phyloP scores from a whole-genome alignment of 208 protist species.

The Acanthamoeba lenticulata region DNA sequence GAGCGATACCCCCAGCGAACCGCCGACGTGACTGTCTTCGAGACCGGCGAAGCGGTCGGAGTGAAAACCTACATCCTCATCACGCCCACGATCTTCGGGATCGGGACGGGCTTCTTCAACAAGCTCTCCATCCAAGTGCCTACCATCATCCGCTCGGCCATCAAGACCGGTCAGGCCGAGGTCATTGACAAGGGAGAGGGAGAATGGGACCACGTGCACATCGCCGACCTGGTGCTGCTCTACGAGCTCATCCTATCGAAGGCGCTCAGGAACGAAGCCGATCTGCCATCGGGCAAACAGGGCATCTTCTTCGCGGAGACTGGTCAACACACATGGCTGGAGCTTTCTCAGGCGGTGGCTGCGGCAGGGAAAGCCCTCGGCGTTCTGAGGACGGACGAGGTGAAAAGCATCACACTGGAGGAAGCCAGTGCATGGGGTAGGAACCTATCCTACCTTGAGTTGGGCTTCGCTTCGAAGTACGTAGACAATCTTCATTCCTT shows the following conservation, averaged over 20 bases:
- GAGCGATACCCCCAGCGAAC: background rate
- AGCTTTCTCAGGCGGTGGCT: background rate
- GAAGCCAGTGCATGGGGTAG: background rate
- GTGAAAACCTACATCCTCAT: background rate
- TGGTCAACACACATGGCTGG: background rate
- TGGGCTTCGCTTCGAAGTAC: background rate
- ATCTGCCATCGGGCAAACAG: background rate
- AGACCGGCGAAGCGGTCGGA: background rate
- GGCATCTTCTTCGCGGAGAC: background rate
- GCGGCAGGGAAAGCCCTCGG: background rate
- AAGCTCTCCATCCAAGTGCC: background rate
- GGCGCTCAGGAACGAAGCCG: background rate
- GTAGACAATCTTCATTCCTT: background rate
- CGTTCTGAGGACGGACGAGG: background rate
- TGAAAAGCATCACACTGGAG: background rate
- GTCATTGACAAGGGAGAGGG: background rate
- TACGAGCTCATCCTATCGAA: background rate
- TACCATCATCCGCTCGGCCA: background rate
- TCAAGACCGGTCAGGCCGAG: background rate
- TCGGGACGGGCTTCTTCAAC: background rate
- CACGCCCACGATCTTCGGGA: background rate
- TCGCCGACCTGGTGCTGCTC: background rate
- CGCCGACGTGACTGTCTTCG: background rate
- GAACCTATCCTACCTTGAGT: background rate
- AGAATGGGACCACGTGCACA: background rate